phyloP scores from a whole-genome alignment of 202 grass and related monocot species.

The Bolboschoenoplectus hybrid region DNA sequence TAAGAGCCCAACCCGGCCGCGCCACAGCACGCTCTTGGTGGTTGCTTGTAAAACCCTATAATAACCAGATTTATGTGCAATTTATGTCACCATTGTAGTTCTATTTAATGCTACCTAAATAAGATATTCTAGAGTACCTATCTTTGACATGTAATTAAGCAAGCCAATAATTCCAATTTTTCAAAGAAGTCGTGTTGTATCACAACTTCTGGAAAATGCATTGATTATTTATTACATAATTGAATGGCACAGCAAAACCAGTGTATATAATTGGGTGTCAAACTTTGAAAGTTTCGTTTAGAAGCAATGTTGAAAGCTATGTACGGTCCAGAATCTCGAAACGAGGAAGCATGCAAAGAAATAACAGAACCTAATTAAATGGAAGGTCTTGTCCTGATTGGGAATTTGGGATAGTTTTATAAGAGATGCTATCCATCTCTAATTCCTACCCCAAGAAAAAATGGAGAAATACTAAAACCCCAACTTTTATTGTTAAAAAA shows the following conservation, averaged over 20 bases:
- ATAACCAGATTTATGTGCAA: background rate
- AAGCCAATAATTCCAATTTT: background rate
- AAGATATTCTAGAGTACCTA: background rate
- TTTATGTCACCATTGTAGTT: background rate
- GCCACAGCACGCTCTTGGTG: conserved; percentile 63
- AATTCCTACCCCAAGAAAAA: background rate
- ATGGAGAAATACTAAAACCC: too few species aligned
- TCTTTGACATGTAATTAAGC: background rate
- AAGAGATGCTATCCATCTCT: background rate
- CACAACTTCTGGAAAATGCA: conserved; percentile 8
- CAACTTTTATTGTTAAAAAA: background rate
- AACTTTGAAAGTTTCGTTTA: conserved; percentile 15
- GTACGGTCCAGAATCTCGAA: background rate
- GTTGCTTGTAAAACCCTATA: conserved; percentile 54
- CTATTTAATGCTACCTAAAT: background rate
- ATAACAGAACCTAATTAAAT: background rate
- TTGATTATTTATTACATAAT: background rate
- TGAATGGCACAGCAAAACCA: background rate
- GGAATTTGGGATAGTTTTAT: background rate
- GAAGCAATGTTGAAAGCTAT: conserved; percentile 4
- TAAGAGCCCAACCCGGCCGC: conserved; percentile 53
- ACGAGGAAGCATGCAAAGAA: background rate
- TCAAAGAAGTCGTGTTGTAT: conserved; percentile 12
- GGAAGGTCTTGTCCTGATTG: background rate
- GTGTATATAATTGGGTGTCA: background rate